Evolutionary conservation across 1,284 basidiomycete genomes (phyloP).

Genomic region (Takashimella koratensis): DNA sequence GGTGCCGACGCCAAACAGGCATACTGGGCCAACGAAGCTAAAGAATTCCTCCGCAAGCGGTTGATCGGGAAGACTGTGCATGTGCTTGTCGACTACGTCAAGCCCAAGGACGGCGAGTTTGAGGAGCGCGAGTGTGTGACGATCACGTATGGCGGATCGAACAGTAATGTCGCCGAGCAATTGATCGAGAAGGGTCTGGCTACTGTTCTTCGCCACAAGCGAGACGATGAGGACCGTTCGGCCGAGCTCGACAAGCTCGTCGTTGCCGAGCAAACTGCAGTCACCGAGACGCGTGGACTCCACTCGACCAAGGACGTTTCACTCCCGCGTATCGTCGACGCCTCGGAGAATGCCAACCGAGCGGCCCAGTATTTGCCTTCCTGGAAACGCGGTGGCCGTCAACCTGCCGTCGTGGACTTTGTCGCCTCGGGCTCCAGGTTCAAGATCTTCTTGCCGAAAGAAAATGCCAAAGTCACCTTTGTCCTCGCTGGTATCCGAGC

Average conservation of each 20-base stretch:
- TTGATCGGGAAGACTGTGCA: slow-evolving; percentile 86
- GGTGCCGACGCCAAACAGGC: slow-evolving; percentile 82
- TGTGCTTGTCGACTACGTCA: slow-evolving; percentile 79
- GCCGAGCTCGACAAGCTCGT: slow-evolving; percentile 92
- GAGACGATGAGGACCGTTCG: slow-evolving; percentile 92
- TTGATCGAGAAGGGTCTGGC: slow-evolving; percentile 90
- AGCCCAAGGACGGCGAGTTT: slow-evolving; percentile 87
- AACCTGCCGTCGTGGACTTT: slow-evolving; percentile 86
- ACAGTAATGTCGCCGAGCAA: slow-evolving; percentile 83
- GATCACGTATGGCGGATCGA: slow-evolving; percentile 73
- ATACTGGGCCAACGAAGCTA: slow-evolving; percentile 84
- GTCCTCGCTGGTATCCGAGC: slow-evolving; percentile 83
- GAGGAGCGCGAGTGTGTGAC: slow-evolving; percentile 90
- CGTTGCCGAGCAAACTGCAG: slow-evolving; percentile 83
- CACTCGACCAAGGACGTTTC: slow-evolving; percentile 86
- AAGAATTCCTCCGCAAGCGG: slow-evolving; percentile 82
- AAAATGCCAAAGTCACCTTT: slow-evolving; percentile 84
- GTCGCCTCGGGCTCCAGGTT: slow-evolving; percentile 89
- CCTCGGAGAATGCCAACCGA: slow-evolving; percentile 77
- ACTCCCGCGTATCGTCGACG: slow-evolving; percentile 69
- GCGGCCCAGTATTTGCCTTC: slow-evolving; percentile 81
- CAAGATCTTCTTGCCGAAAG: slow-evolving; percentile 87
- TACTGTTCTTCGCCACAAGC: slow-evolving; percentile 82
- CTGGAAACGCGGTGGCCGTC: slow-evolving; percentile 83
- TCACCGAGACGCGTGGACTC: slow-evolving; percentile 74